Evolutionary conservation across 768 basidiomycete genomes (phyloP).

Genomic region (Lactifluus hygrophoroides): DNA sequence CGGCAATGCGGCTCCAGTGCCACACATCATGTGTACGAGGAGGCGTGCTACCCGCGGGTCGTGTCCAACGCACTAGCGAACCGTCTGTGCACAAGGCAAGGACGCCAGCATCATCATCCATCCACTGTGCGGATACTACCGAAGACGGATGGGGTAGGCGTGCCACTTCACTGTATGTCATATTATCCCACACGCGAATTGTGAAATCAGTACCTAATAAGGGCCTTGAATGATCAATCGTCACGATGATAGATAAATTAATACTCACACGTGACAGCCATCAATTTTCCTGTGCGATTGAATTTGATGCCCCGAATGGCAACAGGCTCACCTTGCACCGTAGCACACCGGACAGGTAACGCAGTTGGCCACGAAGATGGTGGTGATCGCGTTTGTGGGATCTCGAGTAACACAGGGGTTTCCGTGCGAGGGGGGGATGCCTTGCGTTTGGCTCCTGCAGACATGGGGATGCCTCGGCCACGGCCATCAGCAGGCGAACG

Average conservation of each 20-base stretch:
- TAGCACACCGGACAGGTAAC: slow-evolving; percentile 30
- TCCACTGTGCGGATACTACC: slow-evolving; percentile 47
- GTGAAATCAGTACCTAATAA: slow-evolving; percentile 51
- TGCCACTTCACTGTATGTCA: slow-evolving; percentile 42
- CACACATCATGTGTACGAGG: slow-evolving; percentile 16
- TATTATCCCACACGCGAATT: slow-evolving; percentile 50
- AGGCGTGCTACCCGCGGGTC: slow-evolving; percentile 34
- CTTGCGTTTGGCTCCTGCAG: slow-evolving; percentile 16
- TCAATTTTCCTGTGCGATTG: slow-evolving; percentile 43
- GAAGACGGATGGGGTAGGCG: slow-evolving; percentile 44
- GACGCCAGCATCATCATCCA: slow-evolving; percentile 26
- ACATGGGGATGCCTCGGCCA: background rate
- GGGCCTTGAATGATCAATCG: background rate
- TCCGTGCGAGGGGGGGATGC: slow-evolving; percentile 14
- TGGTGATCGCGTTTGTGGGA: slow-evolving; percentile 26
- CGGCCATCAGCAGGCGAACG: slow-evolving; percentile 4
- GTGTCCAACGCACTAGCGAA: slow-evolving; percentile 54
- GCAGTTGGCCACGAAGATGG: slow-evolving; percentile 42
- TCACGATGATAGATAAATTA: background rate
- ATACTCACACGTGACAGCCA: slow-evolving; percentile 51
- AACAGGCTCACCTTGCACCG: slow-evolving; percentile 40
- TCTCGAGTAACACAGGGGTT: background rate
- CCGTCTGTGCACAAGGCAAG: slow-evolving; percentile 37
- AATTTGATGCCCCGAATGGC: slow-evolving; percentile 42
- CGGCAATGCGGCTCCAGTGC: slow-evolving; percentile 13